phyloP scores from a whole-genome alignment of 1,284 basidiomycete genomes.

The Cutaneotrichosporon dermatis region DNA sequence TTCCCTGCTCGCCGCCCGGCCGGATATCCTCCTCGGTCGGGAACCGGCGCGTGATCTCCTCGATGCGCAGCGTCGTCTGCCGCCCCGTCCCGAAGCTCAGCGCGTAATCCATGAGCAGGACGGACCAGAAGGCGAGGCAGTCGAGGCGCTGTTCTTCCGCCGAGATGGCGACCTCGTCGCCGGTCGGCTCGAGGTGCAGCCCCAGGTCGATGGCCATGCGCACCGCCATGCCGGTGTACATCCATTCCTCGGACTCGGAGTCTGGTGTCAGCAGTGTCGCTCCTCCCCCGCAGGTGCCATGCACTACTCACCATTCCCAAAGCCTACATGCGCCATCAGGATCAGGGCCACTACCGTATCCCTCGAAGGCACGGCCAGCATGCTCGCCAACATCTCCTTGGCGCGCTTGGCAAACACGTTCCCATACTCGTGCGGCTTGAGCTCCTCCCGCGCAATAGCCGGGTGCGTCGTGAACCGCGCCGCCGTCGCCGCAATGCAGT shows the following conservation, averaged over 20 bases:
- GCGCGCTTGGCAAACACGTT: constrained; percentile 12
- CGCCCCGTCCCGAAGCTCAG: constrained; percentile 29
- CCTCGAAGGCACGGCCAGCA: constrained; percentile 26
- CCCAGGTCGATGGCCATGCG: constrained; percentile 33
- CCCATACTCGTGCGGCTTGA: constrained; percentile 17
- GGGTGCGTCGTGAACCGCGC: constrained; percentile 31
- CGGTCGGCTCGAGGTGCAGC: constrained; percentile 21
- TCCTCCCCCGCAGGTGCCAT: not conserved
- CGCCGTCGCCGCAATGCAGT: constrained; percentile 24
- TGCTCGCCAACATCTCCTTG: constrained; percentile 25
- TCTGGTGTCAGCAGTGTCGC: constrained; percentile 13
- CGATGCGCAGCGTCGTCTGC: constrained; percentile 26
- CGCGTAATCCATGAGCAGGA: constrained; percentile 28
- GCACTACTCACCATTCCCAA: constrained; percentile 25
- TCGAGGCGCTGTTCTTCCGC: constrained; percentile 22
- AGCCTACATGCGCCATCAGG: constrained; percentile 23
- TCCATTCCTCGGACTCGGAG: constrained; percentile 30
- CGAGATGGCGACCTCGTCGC: constrained; percentile 9
- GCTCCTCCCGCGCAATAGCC: constrained; percentile 15
- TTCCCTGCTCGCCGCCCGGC: not conserved
- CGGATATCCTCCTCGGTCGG: not conserved
- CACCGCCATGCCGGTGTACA: constrained; percentile 30
- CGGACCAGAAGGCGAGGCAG: constrained; percentile 32
- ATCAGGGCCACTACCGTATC: constrained; percentile 28
- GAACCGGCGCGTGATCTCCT: constrained; percentile 25